These are phyloP conservation scores for Exsudoporus frostii DNA, from an alignment of 768 basidiomycete genomes.

Conservation along the genomic window DNA sequence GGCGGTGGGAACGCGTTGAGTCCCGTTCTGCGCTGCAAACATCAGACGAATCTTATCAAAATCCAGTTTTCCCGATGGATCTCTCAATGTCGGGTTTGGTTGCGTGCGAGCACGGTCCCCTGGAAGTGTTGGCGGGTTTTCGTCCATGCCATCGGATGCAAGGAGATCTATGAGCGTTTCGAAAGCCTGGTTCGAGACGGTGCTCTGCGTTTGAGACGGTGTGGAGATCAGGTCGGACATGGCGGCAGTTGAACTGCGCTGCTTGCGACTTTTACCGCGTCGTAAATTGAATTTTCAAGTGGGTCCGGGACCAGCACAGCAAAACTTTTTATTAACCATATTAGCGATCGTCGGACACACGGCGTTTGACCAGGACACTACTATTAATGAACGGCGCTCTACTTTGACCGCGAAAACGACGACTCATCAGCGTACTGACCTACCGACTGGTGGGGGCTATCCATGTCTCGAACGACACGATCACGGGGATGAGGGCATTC, in stretches of 20 bases:
- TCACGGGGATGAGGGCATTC: no score
- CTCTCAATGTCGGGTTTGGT: constrained; percentile 17
- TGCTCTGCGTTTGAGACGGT: constrained; percentile 18
- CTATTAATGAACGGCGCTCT: background rate
- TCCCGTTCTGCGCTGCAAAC: constrained; percentile 19
- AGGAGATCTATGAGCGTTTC: constrained; percentile 31
- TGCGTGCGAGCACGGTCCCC: background rate
- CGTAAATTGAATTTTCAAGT: background rate
- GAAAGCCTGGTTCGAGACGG: constrained; percentile 21
- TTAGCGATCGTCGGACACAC: background rate
- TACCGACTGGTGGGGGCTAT: background rate
- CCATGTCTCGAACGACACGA: background rate
- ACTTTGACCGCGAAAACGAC: background rate
- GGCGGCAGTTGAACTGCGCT: background rate
- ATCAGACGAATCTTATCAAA: constrained; percentile 30
- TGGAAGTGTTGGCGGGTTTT: background rate
- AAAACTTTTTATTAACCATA: background rate
- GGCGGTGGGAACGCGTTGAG: no score
- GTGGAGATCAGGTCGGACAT: constrained; percentile 27
- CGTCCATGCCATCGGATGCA: constrained; percentile 25
- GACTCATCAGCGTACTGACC: no score
- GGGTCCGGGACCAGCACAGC: background rate
- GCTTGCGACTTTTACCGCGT: background rate
- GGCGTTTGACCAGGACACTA: background rate
- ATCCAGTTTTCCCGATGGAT: constrained; percentile 30